These are phyloP conservation scores for Pyrrhoderma lamaoense DNA, from an alignment of 1,284 basidiomycete species.

Conservation along the genomic window DNA sequence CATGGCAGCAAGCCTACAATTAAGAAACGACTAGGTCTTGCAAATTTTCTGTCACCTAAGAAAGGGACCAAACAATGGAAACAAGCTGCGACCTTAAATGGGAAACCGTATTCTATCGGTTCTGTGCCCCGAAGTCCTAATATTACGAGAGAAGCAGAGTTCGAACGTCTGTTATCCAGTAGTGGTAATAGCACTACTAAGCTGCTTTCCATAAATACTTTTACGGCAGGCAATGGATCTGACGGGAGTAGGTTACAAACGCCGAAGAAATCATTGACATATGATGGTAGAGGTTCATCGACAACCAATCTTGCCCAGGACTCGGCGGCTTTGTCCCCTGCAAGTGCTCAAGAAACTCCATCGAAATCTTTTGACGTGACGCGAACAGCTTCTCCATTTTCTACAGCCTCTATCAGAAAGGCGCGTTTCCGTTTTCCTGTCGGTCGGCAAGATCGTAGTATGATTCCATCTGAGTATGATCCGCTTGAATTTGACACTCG, in stretches of 20 bases:
- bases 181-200: conserved; percentile 44
- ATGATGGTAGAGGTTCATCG: not conserved
- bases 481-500: conserved; percentile 69
- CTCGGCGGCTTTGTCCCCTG: not conserved
- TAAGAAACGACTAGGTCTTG: conserved; percentile 30
- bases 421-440: conserved; percentile 17
- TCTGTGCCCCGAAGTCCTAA: conserved; percentile 56
- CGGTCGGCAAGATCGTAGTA: conserved; percentile 19
- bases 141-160: conserved; percentile 55
- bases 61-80: conserved; percentile 53
- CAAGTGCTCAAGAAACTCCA: not conserved
- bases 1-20: conserved; percentile 30
- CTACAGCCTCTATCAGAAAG: conserved; percentile 10
- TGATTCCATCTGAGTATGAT: conserved; percentile 57
- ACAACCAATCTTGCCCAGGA: too few relatives aligned
- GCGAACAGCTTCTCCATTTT: conserved; percentile 12
- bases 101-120: conserved; percentile 64
- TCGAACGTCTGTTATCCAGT: conserved; percentile 65
- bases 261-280: conserved; percentile 1
- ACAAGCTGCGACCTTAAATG: conserved; percentile 68
- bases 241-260: conserved; percentile 8
- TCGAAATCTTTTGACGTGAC: not conserved
- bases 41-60: conserved; percentile 29
- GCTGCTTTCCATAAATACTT: conserved; percentile 42
- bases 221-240: conserved; percentile 1